Conservation (phyloP, 2,329 filamentous ascomycete species). For the Venturia oleaginea region DNA sequence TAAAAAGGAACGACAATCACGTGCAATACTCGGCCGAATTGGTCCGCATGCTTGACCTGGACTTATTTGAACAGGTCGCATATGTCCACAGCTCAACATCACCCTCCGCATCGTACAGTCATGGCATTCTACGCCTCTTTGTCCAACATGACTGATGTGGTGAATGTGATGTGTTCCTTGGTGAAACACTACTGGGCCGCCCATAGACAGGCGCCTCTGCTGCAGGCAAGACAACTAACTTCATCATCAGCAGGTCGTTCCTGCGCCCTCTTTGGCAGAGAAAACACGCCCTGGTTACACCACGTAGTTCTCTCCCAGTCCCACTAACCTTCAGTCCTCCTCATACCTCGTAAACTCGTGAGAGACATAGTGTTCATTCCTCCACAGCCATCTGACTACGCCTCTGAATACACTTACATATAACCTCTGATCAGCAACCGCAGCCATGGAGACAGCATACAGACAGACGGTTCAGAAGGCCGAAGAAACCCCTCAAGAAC, state of each 20-base stretch:
- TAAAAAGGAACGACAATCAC: too few relatives aligned
- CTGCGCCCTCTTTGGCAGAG: background rate
- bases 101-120: background rate
- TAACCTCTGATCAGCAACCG: background rate
- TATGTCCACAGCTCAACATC: too few relatives aligned
- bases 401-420: background rate
- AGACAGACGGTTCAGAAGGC: conserved; percentile 4
- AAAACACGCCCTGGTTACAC: background rate
- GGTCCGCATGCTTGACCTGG: too few relatives aligned
- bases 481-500: conserved; percentile 13
- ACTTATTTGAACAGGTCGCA: too few relatives aligned
- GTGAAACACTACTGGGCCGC: background rate
- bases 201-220: background rate
- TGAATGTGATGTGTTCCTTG: background rate
- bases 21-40: too few relatives aligned
- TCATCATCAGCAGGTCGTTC: background rate
- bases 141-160: background rate
- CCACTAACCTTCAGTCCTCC: background rate
- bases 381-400: background rate
- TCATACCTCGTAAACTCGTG: background rate
- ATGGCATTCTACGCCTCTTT: background rate
- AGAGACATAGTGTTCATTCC: background rate
- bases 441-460: conserved; percentile 2
- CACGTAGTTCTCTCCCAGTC: background rate
- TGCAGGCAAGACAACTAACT: background rate